Percentiles rank a stretch among this genome's conserved stretches.
Evolutionary conservation across 208 protist species (phyloP).

Genomic region (Wallacemonas collosoma): DNA sequence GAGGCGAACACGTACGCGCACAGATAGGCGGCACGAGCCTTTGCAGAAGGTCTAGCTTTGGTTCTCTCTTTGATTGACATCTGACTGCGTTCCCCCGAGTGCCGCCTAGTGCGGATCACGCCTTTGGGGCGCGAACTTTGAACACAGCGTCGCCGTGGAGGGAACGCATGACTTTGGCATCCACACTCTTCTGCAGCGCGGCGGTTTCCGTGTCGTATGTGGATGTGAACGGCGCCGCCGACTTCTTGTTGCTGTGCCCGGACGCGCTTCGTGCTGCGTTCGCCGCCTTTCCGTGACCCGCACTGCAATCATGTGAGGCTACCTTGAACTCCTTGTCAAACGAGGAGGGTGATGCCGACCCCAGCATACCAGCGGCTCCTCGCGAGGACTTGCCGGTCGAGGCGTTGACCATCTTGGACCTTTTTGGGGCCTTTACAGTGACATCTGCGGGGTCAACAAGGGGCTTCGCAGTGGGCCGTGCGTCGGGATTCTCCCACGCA

Average conservation of each 20-base stretch:
- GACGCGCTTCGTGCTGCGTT: neutral
- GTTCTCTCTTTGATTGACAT: too few relatives aligned
- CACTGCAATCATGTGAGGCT: slow-evolving; percentile 33
- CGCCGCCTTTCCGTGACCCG: neutral
- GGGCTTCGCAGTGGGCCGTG: neutral
- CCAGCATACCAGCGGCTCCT: neutral
- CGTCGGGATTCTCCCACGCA: slow-evolving; percentile 17
- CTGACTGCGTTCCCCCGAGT: too few relatives aligned
- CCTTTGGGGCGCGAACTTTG: slow-evolving; percentile 29
- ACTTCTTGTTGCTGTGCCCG: neutral
- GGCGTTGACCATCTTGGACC: slow-evolving; percentile 5
- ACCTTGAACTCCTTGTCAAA: slow-evolving; percentile 29
- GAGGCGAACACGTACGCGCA: too few relatives aligned
- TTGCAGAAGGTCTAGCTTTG: too few relatives aligned
- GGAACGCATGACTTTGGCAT: slow-evolving; percentile 39
- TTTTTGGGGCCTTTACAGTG: neutral
- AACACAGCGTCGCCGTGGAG: slow-evolving; percentile 56
- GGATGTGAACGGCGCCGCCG: neutral
- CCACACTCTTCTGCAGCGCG: slow-evolving; percentile 39
- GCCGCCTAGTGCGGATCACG: slow-evolving; percentile 10
- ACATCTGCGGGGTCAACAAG: slow-evolving; percentile 10
- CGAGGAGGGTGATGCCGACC: slow-evolving; percentile 24
- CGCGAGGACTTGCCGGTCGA: neutral
- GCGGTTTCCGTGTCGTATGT: slow-evolving; percentile 40
- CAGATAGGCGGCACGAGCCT: too few relatives aligned